Evolutionary conservation across 164 flowering plant species (phyloP).

Genomic region (Sextonia rubra): DNA sequence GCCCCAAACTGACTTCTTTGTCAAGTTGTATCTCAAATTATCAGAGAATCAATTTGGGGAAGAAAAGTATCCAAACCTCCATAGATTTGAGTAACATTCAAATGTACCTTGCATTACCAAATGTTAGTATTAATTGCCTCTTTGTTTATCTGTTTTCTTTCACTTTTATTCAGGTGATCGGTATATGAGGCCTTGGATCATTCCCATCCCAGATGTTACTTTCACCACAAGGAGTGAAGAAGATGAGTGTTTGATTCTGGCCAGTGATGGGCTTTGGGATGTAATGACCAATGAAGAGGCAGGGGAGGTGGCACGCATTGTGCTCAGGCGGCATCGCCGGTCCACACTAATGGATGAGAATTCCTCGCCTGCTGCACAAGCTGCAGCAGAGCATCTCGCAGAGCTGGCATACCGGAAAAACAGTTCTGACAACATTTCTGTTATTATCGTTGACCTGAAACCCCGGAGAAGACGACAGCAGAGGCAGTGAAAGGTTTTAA

Average conservation of each 20-base stretch:
- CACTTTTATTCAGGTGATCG: slow-evolving; percentile 43
- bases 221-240: slow-evolving; percentile 53
- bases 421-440: slow-evolving; percentile 59
- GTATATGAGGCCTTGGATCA: slow-evolving; percentile 60
- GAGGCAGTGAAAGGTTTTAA: slow-evolving; percentile 18
- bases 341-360: slow-evolving; percentile 16
- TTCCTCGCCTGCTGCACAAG: slow-evolving; percentile 41
- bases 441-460: slow-evolving; percentile 64
- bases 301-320: slow-evolving; percentile 49
- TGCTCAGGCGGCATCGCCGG: slow-evolving; percentile 42
- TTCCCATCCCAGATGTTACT: slow-evolving; percentile 63
- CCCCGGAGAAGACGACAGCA: slow-evolving; percentile 37
- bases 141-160: background rate
- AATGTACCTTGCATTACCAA: background rate
- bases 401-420: slow-evolving; percentile 52
- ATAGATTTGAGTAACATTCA: background rate
- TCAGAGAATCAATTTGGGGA: background rate
- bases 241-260: slow-evolving; percentile 64
- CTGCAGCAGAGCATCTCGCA: slow-evolving; percentile 52
- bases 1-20: background rate
- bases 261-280: slow-evolving; percentile 80
- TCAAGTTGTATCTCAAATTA: background rate
- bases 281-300: slow-evolving; percentile 65
- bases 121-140: background rate
- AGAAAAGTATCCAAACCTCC: background rate